Evolutionary conservation across 1,139 yeast species (phyloP).

Genomic region (Meyerozyma guilliermondii): DNA sequence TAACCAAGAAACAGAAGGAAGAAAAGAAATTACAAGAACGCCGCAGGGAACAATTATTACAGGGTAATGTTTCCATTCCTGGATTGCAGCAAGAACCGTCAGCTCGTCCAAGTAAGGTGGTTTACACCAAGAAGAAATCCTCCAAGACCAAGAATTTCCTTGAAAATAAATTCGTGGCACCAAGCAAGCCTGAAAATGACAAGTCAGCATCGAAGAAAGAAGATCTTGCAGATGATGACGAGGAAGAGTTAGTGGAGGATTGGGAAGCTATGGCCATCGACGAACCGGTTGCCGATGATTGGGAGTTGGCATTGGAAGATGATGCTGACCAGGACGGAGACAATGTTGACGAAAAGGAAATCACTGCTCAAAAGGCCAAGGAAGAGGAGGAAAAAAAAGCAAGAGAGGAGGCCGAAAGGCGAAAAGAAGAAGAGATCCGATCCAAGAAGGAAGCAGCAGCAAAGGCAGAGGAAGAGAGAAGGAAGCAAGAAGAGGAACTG

Average conservation of each 20-base stretch:
- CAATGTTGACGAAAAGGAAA: constrained; percentile 14
- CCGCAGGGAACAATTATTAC: constrained; percentile 82
- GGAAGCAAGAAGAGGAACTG: constrained; percentile 17
- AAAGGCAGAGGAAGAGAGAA: constrained; percentile 26
- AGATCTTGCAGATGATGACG: constrained; percentile 30
- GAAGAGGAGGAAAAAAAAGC: constrained; percentile 21
- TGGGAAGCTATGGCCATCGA: constrained; percentile 64
- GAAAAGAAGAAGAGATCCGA: constrained; percentile 9
- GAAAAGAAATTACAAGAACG: constrained; percentile 83
- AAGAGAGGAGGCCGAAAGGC: constrained; percentile 1
- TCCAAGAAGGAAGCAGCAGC: constrained; percentile 15
- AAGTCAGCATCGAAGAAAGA: constrained; percentile 10
- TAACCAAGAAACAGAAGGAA: constrained; percentile 93
- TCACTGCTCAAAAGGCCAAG: constrained; percentile 14
- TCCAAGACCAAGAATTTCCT: constrained; percentile 33
- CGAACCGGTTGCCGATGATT: constrained; percentile 37
- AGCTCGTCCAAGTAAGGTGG: constrained; percentile 64
- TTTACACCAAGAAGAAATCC: constrained; percentile 70
- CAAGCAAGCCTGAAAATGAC: constrained; percentile 9
- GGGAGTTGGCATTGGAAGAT: constrained; percentile 36
- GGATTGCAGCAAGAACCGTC: constrained; percentile 51
- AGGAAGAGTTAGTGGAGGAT: constrained; percentile 53
- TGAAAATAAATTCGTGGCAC: constrained; percentile 13
- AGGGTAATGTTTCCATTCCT: constrained; percentile 69
- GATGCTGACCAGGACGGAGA: constrained; percentile 15